Base-by-base conservation (phyloP, 2,329 filamentous ascomycete genomes). In the Colletotrichum spaethianum region DNA sequence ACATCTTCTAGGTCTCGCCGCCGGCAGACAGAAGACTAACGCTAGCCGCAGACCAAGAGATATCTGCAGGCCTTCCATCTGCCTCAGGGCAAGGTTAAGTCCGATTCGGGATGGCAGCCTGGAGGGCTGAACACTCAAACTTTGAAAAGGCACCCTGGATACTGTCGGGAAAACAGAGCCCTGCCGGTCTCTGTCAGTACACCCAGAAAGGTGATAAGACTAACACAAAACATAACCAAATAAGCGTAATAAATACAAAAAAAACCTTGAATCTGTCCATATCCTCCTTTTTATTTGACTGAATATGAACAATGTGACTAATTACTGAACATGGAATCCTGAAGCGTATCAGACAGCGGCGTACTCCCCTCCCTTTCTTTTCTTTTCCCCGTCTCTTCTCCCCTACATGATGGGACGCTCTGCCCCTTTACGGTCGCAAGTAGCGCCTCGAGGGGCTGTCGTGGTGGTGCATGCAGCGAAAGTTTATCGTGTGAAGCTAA, bases 401-500 rank as follows among this genome's bases (percentile, higher is more conserved):
- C 9, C 44, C 8, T 12, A 9, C n/a, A 20, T 4, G 20, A 20
- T 6, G 40, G n/a, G 12, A 26, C 12, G 23, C 12, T 11, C 48
- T 8, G 18, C 23, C 28, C 12, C 28, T 28, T 53, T 23, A 20
- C 28, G 33, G 28, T 53, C n/a, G 16, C 9, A 3, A n/a, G n/a
- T 28, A 18, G 50, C 9, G 28, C 16, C 28, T 33, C 18, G 28
- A 48, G n/a, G n/a, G n/a, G 16, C 16, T n/a, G 11, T 53, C 3
- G 28, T 18, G n/a, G 7, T 18, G 18, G 18, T 33, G 16, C 50
- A 53, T 38, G 44, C 69, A 68, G 61, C 48, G 44, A 52, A 36
- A 68, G 50, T 68, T 63, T 72, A 57, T 68, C 69, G 68, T 72
- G 69, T 68, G 69, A 72, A 72, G 52, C 48, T 42, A 31, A 28